Evolutionary conservation across 2,329 filamentous ascomycete species (phyloP), one percentile per base, ranked within the genome.

Genomic region (Sordariomycetes sp.): DNA sequence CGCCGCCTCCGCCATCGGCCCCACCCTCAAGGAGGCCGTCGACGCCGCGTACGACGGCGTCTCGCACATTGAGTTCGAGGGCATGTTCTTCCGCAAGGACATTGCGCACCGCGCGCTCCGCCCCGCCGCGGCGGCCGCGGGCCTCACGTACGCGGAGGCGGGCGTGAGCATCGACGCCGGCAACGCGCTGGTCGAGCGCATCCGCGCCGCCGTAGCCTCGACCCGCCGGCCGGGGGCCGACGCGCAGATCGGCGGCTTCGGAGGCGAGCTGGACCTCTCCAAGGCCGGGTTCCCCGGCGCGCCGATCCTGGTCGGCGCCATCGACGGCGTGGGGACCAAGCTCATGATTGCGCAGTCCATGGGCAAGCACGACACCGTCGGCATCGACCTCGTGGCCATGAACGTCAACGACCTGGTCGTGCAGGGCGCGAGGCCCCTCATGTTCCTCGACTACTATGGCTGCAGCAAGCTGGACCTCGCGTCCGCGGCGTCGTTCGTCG

Each of bases 351-450:
- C 94, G 0, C 92, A 96, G 68, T 82, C 84, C 13, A 88, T 95
- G 75, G 80, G 84, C 64, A 90, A 95, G 73, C 94, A 96, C 72
- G 85, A 92, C 70, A 96, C 91, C 2, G 92, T 99, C 12, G 94
- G 94, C 60, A 90, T 99, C 64, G 94, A 99, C 68, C 81, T 99
- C 39, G 94, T 99, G 3, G 94, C 94, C 63, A 97, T 97, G 92
- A 97, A 96, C 70, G 94, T 97, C 68, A 99, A 99, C 70, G 94
- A 99, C 67, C 79, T 99, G 0, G 86, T 99, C 55, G 94, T 97
- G 10, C 91, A 97, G 74, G 94, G 94, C 57, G 94, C 94, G 13
- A 89, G 94, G 64, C 91, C 94, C 2, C 79, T 97, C 62, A 94
- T 94, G 78, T 97, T 99, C 80, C 84, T 97, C 61, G 94, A 99